Conservation (phyloP, 1,284 basidiomycete species). For the Ganoderma leucocontextum region DNA sequence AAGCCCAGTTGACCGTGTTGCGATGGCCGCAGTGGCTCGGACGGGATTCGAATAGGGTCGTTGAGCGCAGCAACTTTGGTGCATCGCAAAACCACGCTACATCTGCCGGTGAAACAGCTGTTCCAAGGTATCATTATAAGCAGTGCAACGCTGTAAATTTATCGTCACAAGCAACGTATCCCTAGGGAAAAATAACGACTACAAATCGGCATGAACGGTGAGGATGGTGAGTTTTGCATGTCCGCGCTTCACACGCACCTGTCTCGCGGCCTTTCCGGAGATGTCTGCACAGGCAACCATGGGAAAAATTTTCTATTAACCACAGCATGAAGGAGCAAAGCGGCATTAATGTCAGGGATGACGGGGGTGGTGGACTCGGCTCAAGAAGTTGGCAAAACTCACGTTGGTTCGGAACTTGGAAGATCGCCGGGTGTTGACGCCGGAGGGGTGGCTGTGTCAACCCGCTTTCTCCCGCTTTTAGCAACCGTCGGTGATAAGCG, state of each 20-base stretch:
- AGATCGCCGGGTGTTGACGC: neutral
- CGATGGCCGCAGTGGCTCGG: neutral
- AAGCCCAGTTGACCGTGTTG: neutral
- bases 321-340: neutral
- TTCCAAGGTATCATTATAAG: neutral
- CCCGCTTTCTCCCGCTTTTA: neutral
- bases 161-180: neutral
- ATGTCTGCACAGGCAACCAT: neutral
- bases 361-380: neutral
- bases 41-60: neutral
- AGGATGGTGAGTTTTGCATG: neutral
- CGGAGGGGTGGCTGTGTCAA: neutral
- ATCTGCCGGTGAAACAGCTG: neutral
- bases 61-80: neutral
- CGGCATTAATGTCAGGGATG: neutral
- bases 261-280: slow-evolving; percentile 3
- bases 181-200: neutral
- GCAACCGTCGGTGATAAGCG: neutral
- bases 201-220: neutral
- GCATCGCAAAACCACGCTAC: neutral
- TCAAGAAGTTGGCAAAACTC: neutral
- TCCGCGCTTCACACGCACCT: neutral
- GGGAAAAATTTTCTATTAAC: neutral
- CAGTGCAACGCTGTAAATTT: neutral
- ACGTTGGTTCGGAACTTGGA: neutral